Conservation (phyloP, 1,284 basidiomycete genomes). For the Irpex sp. region DNA sequence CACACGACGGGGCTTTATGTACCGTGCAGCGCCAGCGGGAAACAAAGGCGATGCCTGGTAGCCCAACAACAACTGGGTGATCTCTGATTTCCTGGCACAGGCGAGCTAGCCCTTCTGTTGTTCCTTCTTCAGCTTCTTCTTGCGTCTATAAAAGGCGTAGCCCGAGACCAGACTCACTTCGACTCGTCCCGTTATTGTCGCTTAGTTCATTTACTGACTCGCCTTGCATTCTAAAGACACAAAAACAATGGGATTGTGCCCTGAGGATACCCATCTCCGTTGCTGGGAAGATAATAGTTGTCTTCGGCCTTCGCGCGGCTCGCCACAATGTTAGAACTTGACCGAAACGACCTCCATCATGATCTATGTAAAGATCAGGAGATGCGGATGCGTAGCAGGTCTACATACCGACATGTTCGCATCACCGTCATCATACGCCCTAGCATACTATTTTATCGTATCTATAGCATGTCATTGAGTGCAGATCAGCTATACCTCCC, state of each 20-base stretch:
- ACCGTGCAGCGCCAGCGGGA: background rate
- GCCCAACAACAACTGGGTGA: background rate
- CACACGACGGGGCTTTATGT: constrained; percentile 4
- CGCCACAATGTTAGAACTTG: background rate
- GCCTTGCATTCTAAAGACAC: background rate
- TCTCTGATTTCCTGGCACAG: background rate
- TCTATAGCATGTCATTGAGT: background rate
- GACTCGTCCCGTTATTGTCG: no score
- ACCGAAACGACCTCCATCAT: background rate
- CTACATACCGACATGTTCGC: background rate
- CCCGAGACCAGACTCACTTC: background rate
- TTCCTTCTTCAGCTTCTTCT: background rate
- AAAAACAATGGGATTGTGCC: no score
- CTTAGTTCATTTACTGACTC: background rate
- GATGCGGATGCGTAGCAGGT: background rate
- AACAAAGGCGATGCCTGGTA: constrained; percentile 1
- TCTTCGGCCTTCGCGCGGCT: background rate
- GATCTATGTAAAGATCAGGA: background rate
- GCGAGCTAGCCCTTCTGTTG: background rate
- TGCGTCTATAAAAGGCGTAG: background rate
- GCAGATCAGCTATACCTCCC: background rate
- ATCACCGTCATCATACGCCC: background rate
- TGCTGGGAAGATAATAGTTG: background rate
- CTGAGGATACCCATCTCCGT: background rate
- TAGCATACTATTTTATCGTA: background rate